Evolutionary conservation across 305 asterid species (phyloP).

Genomic region (Striga hermonthica): DNA sequence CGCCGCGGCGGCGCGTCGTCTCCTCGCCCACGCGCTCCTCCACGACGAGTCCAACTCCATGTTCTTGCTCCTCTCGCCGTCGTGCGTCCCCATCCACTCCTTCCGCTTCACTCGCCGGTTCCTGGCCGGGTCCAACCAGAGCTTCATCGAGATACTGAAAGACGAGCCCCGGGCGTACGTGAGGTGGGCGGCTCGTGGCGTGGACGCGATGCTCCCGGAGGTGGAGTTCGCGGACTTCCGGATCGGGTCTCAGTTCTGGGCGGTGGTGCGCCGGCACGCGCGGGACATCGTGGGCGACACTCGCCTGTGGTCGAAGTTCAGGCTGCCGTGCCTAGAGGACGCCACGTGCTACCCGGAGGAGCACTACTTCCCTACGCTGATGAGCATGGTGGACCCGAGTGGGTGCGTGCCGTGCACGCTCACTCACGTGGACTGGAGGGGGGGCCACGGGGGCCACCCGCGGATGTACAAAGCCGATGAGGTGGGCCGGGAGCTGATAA

Average conservation of each 20-base stretch:
- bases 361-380: constrained; percentile 78
- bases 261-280: constrained; percentile 64
- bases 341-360: constrained; percentile 90
- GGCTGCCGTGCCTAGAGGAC: constrained; percentile 49
- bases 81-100: constrained; percentile 69
- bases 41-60: constrained; percentile 59
- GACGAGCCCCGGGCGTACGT: constrained; percentile 66
- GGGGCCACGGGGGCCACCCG: constrained; percentile 62
- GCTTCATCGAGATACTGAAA: constrained; percentile 62
- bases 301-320: constrained; percentile 68
- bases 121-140: constrained; percentile 39
- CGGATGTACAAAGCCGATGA: constrained; percentile 45
- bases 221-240: constrained; percentile 59
- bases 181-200: constrained; percentile 91
- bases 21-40: constrained; percentile 70
- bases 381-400: constrained; percentile 65
- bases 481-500: constrained; percentile 52
- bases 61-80: constrained; percentile 70
- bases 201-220: constrained; percentile 63
- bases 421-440: constrained; percentile 80
- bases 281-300: constrained; percentile 50
- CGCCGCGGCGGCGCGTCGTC: constrained; percentile 65
- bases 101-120: constrained; percentile 46
- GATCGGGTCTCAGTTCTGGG: constrained; percentile 87
- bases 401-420: constrained; percentile 74